Conservation (phyloP, 805 yeast genomes). For the Nematodospora valgi region DNA sequence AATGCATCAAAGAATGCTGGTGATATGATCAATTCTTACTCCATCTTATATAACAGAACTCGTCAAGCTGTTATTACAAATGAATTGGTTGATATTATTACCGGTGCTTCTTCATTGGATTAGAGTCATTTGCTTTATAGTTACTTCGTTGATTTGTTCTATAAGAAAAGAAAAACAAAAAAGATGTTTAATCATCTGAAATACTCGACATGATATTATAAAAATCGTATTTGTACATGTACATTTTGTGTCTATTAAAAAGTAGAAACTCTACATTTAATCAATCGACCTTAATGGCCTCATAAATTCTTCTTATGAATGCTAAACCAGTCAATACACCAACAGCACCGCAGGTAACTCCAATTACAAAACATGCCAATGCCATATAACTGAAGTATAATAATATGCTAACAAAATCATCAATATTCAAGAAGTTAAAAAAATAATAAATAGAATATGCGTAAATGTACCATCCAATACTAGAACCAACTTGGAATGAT, state of each 20-base stretch:
- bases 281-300: slow-evolving; percentile 55
- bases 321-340: slow-evolving; percentile 65
- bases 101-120: slow-evolving; percentile 99
- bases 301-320: slow-evolving; percentile 62
- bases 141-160: no score
- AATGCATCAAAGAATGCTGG: slow-evolving; percentile 99
- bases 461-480: slow-evolving; percentile 70
- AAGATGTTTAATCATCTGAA: neutral
- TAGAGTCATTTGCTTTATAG: slow-evolving; percentile 35
- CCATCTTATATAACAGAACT: slow-evolving; percentile 98
- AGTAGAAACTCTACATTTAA: neutral
- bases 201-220: slow-evolving; percentile 1
- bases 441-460: slow-evolving; percentile 68
- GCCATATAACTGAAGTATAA: slow-evolving; percentile 72
- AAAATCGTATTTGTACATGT: no score
- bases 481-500: slow-evolving; percentile 62
- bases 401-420: slow-evolving; percentile 63
- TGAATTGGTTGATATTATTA: slow-evolving; percentile 98
- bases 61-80: slow-evolving; percentile 99
- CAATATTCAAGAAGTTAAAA: slow-evolving; percentile 51
- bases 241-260: no score
- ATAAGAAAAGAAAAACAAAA: neutral
- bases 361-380: slow-evolving; percentile 57
- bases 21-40: slow-evolving; percentile 95
- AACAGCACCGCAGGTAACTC: slow-evolving; percentile 72